A percentile compares a stretch with the other conserved stretches of the same genome.
phyloP scores from a whole-genome alignment of 768 basidiomycete genomes.

The Termitomyces sp. region DNA sequence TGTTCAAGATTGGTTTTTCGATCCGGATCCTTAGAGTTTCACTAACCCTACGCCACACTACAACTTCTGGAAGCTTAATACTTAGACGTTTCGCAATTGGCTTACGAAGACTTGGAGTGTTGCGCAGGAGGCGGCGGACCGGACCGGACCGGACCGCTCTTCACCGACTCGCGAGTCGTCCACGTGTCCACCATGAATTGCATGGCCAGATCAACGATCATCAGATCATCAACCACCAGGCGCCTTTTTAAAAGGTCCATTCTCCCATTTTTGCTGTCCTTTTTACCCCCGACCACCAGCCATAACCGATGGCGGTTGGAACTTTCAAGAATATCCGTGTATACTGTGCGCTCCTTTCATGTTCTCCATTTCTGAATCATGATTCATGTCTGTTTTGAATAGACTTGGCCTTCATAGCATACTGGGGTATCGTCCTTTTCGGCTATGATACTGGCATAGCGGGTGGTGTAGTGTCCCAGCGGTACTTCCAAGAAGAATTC shows the following conservation, averaged over 20 bases:
- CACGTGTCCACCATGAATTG: not conserved
- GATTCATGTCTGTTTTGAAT: not conserved
- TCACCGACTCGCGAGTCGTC: not conserved
- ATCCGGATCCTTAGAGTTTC: not conserved
- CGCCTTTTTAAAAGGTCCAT: not conserved
- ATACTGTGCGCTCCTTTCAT: slow-evolving; percentile 44
- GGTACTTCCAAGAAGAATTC: slow-evolving; percentile 61
- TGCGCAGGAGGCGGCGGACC: not conserved
- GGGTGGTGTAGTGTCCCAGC: slow-evolving; percentile 54
- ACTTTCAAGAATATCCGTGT: slow-evolving; percentile 58
- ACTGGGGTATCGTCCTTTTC: slow-evolving; percentile 81
- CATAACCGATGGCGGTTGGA: not conserved
- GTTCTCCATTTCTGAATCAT: not conserved
- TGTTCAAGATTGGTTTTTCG: not conserved
- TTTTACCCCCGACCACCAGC: not conserved
- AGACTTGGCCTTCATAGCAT: slow-evolving; percentile 73
- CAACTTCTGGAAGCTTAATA: too few species aligned
- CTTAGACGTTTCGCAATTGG: too few species aligned
- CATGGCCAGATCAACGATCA: not conserved
- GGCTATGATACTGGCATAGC: slow-evolving; percentile 64
- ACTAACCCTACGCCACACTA: not conserved
- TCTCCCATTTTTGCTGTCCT: not conserved
- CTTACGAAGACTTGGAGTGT: not conserved
- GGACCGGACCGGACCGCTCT: not conserved
- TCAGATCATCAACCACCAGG: not conserved